A percentile compares a stretch with the other conserved stretches of the same genome.
These are phyloP conservation scores for Lipomyces yamadae DNA, from an alignment of 805 yeast species.

Conservation along the genomic window DNA sequence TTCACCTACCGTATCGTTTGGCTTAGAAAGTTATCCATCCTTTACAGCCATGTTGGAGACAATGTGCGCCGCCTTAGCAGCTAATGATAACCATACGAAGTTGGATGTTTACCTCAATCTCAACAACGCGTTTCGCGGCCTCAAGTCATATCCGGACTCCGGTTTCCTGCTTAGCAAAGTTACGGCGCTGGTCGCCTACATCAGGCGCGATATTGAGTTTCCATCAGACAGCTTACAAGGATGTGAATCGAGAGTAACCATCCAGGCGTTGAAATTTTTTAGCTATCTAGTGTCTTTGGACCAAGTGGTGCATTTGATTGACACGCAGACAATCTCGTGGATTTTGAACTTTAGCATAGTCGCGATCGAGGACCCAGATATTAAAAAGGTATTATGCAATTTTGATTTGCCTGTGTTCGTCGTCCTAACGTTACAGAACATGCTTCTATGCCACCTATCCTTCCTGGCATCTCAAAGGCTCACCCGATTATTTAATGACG, in stretches of 20 bases:
- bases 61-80: constrained; percentile 26
- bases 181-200: constrained; percentile 16
- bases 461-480: constrained; percentile 22
- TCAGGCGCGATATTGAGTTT: constrained; percentile 29
- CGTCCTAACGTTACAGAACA: constrained; percentile 8
- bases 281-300: constrained; percentile 13
- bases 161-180: constrained; percentile 12
- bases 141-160: constrained; percentile 22
- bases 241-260: constrained; percentile 28
- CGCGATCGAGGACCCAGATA: constrained; percentile 16
- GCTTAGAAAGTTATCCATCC: constrained; percentile 25
- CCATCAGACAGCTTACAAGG: constrained; percentile 28
- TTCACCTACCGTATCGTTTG: constrained; percentile 13
- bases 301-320: constrained; percentile 15
- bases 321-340: constrained; percentile 20
- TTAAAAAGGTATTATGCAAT: constrained; percentile 21
- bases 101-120: constrained; percentile 28
- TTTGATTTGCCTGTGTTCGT: not conserved
- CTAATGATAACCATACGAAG: constrained; percentile 28
- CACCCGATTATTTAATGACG: constrained; percentile 21
- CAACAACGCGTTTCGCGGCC: constrained; percentile 18
- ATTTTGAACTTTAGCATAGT: constrained; percentile 16
- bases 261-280: constrained; percentile 29
- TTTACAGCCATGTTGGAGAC: constrained; percentile 27
- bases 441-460: constrained; percentile 20